These are phyloP conservation scores for Circinella minor DNA, from an alignment of 371 early-diverging fungal species.

Conservation along the genomic window DNA sequence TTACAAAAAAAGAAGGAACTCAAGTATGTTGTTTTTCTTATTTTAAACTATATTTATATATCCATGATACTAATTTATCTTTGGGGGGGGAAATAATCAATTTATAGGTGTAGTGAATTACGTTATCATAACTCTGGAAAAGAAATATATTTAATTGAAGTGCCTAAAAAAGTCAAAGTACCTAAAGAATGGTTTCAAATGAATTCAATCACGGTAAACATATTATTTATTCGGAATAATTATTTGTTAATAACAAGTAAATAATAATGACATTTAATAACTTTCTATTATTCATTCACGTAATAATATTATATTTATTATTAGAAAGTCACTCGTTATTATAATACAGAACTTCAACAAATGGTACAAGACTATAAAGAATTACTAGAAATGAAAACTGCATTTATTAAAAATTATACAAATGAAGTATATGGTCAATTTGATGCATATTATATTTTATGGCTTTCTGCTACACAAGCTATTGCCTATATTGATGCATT, in stretches of 20 bases:
- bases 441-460: constrained; percentile 73
- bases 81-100: too few relatives aligned
- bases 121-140: constrained; percentile 92
- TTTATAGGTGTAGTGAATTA: constrained; percentile 51
- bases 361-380: constrained; percentile 82
- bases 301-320: too few relatives aligned
- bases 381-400: constrained; percentile 81
- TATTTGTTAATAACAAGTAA: too few relatives aligned
- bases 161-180: constrained; percentile 77
- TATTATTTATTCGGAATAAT: too few relatives aligned
- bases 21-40: constrained; percentile 44
- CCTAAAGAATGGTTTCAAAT: constrained; percentile 82
- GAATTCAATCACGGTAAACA: constrained; percentile 82
- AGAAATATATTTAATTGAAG: constrained; percentile 95
- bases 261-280: too few relatives aligned
- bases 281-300: too few relatives aligned
- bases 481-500: constrained; percentile 94
- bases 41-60: neutral
- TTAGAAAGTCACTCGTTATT: constrained; percentile 87
- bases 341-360: constrained; percentile 69
- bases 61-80: neutral
- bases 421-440: constrained; percentile 77
- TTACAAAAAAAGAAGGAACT: constrained; percentile 63
- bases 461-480: constrained; percentile 73
- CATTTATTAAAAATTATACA: constrained; percentile 69